These are phyloP conservation scores for Jatropha curcas DNA, from an alignment of 345 rosid species.

Conservation along the genomic window DNA sequence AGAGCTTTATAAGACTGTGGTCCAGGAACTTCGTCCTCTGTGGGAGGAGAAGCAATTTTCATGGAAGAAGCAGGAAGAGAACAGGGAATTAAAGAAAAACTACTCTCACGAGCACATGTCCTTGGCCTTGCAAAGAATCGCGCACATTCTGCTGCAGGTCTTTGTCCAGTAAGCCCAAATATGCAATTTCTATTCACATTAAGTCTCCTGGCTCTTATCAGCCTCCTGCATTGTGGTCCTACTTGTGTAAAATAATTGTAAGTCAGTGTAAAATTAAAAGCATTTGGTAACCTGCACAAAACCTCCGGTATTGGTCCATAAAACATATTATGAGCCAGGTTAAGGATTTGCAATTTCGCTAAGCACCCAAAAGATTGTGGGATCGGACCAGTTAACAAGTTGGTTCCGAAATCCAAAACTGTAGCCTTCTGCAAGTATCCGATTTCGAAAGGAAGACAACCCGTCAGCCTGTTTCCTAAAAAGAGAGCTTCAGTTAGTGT, in stretches of 20 bases:
- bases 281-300: conserved; percentile 24
- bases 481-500: conserved; percentile 23
- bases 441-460: conserved; percentile 34
- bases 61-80: conserved; percentile 10
- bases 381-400: conserved; percentile 29
- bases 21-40: conserved; percentile 14
- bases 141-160: conserved; percentile 27
- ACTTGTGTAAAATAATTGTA: conserved; percentile 35
- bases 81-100: neutral
- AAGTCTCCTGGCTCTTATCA: conserved; percentile 20
- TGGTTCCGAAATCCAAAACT: conserved; percentile 25
- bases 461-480: conserved; percentile 26
- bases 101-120: conserved; percentile 10
- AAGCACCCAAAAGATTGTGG: conserved; percentile 37
- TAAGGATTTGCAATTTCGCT: conserved; percentile 15
- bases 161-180: conserved; percentile 25
- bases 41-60: neutral
- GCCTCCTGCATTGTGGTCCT: conserved; percentile 28
- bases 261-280: conserved; percentile 25
- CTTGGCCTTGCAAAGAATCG: neutral
- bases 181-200: conserved; percentile 29
- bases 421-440: conserved; percentile 22
- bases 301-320: conserved; percentile 28
- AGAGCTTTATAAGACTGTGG: conserved; percentile 19
- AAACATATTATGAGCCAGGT: conserved; percentile 30